Evolutionary conservation across 1,139 yeast species (phyloP).

Genomic region (Suhomyces anneliseae): DNA sequence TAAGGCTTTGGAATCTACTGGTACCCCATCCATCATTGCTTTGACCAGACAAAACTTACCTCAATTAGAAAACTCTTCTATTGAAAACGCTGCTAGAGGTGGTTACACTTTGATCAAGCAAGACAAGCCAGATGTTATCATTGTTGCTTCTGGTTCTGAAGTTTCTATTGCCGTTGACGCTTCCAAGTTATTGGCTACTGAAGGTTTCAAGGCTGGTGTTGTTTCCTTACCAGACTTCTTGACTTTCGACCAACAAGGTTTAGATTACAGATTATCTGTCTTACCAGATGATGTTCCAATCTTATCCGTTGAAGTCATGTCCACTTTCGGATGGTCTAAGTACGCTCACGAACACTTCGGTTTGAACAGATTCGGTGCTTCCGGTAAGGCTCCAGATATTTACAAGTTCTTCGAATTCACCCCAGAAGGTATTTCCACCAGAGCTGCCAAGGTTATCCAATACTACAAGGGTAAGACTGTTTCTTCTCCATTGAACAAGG

Average conservation of each 20-base stretch:
- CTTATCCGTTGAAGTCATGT: constrained; percentile 90
- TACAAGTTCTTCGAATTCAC: constrained; percentile 89
- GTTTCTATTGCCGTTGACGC: constrained; percentile 83
- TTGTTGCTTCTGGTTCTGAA: constrained; percentile 96
- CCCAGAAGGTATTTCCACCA: constrained; percentile 87
- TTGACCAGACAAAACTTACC: constrained; percentile 97
- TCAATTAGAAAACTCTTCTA: constrained; percentile 88
- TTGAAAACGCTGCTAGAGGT: constrained; percentile 94
- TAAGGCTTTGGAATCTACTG: constrained; percentile 66
- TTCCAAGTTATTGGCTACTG: constrained; percentile 56
- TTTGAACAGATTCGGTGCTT: constrained; percentile 94
- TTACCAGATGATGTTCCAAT: constrained; percentile 95
- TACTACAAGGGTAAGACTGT: constrained; percentile 79
- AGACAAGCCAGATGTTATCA: constrained; percentile 70
- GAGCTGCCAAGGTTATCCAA: constrained; percentile 76
- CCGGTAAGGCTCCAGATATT: constrained; percentile 85
- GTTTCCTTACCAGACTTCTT: constrained; percentile 93
- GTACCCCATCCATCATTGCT: constrained; percentile 88
- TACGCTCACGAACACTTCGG: constrained; percentile 98
- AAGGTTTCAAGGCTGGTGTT: constrained; percentile 76
- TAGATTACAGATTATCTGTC: constrained; percentile 78
- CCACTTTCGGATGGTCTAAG: constrained; percentile 91
- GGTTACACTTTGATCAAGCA: constrained; percentile 77
- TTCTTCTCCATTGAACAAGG: constrained; percentile 76
- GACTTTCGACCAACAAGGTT: constrained; percentile 83